These are phyloP conservation scores for Stephania yunnanensis DNA, from an alignment of 164 flowering plant genomes.

Conservation along the genomic window DNA sequence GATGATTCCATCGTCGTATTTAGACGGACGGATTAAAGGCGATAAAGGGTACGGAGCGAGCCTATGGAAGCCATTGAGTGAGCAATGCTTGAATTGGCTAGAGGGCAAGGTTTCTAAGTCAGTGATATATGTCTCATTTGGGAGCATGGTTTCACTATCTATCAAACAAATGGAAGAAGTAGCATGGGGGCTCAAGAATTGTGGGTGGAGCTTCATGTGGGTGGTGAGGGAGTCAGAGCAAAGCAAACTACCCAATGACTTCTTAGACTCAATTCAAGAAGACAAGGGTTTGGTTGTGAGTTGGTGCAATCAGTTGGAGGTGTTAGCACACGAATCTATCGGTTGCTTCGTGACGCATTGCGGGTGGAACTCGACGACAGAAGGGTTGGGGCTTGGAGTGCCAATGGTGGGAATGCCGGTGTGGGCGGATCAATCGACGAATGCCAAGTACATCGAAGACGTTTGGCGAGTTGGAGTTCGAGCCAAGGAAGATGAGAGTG, in stretches of 20 bases:
- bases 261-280: neutral
- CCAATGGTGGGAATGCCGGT: constrained; percentile 49
- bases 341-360: constrained; percentile 58
- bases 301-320: constrained; percentile 40
- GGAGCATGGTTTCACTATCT: constrained; percentile 14
- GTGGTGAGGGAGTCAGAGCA: constrained; percentile 17
- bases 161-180: constrained; percentile 25
- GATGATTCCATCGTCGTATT: constrained; percentile 30
- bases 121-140: constrained; percentile 25
- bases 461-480: constrained; percentile 41
- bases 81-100: constrained; percentile 27
- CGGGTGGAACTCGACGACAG: constrained; percentile 52
- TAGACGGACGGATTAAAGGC: constrained; percentile 16
- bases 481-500: constrained; percentile 19
- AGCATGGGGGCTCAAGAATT: constrained; percentile 16
- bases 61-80: constrained; percentile 13
- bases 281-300: constrained; percentile 28
- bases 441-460: constrained; percentile 42
- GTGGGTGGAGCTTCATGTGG: constrained; percentile 21
- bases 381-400: constrained; percentile 42
- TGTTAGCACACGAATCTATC: constrained; percentile 26
- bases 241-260: neutral
- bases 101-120: constrained; percentile 13
- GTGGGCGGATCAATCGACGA: constrained; percentile 51
- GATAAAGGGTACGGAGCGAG: constrained; percentile 27